Evolutionary conservation across 2,329 filamentous ascomycete species (phyloP).

Genomic region (Aspergillus pseudotamarii): DNA sequence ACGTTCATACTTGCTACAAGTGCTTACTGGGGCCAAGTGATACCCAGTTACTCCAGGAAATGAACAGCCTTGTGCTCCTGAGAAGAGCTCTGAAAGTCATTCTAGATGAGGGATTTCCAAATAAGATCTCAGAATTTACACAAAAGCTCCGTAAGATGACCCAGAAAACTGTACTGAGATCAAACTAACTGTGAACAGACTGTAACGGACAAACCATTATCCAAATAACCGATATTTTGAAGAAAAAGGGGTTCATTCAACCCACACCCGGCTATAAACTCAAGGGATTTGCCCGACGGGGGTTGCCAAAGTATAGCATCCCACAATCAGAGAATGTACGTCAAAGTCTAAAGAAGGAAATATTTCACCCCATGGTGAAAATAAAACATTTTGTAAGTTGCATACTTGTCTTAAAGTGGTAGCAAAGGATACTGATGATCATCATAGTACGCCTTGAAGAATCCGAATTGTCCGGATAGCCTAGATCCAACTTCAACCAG

Average conservation of each 20-base stretch:
- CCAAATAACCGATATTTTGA: constrained; percentile 33
- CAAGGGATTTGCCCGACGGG: constrained; percentile 32
- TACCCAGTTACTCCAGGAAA: constrained; percentile 26
- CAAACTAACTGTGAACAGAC: constrained; percentile 26
- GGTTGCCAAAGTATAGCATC: constrained; percentile 33
- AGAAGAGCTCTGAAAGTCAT: constrained; percentile 33
- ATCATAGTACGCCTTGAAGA: constrained; percentile 15
- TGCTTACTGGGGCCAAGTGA: constrained; percentile 44
- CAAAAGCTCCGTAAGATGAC: constrained; percentile 35
- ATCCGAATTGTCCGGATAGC: background rate
- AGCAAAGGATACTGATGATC: constrained; percentile 9
- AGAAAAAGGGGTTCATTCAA: constrained; percentile 28
- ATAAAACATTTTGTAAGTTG: constrained; percentile 35
- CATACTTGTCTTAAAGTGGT: background rate
- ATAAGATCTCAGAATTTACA: constrained; percentile 26
- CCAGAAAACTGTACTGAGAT: background rate
- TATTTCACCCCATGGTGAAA: constrained; percentile 35
- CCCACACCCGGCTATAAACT: constrained; percentile 34
- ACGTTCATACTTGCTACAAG: constrained; percentile 50
- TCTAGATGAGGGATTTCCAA: constrained; percentile 32
- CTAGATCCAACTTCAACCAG: background rate
- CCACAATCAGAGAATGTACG: constrained; percentile 22
- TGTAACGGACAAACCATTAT: constrained; percentile 33
- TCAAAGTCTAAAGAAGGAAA: constrained; percentile 29
- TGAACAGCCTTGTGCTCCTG: constrained; percentile 31